Evolutionary conservation across 192 early-diverging fungal genomes (phyloP).

Genomic region (Gamsiella multidivaricata): DNA sequence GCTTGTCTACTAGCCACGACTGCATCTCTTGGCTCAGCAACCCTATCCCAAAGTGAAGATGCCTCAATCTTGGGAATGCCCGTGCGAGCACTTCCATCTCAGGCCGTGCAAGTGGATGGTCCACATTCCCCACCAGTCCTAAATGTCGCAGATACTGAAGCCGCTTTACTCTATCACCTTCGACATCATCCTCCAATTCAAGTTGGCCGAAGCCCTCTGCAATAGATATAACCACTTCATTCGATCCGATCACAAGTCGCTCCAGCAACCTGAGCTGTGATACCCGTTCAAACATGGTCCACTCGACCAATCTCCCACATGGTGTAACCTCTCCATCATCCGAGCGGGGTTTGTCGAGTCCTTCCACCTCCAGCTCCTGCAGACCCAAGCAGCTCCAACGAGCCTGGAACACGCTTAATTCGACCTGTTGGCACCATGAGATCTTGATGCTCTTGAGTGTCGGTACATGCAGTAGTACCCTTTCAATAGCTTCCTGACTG

Average conservation of each 20-base stretch:
- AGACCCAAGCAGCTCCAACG: not conserved
- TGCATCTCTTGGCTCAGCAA: not conserved
- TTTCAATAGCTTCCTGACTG: not conserved
- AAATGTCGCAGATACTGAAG: not conserved
- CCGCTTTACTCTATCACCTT: not conserved
- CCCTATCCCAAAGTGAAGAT: constrained; percentile 15
- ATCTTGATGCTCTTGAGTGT: constrained; percentile 1
- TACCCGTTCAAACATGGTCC: constrained; percentile 4
- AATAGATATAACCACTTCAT: not conserved
- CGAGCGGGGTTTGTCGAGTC: not conserved
- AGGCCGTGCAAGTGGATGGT: not conserved
- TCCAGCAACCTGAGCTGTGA: not conserved
- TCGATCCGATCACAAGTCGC: constrained; percentile 7
- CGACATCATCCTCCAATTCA: not conserved
- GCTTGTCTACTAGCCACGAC: not conserved
- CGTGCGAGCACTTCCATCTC: not conserved
- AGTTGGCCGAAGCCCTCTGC: not conserved
- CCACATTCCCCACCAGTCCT: not conserved
- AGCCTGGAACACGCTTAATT: not conserved
- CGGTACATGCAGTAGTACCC: not conserved
- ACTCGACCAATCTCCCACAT: not conserved
- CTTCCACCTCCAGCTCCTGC: constrained; percentile 1
- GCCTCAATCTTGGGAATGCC: not conserved
- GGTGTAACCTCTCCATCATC: not conserved
- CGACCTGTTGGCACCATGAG: constrained; percentile 12